phyloP scores from a whole-genome alignment of 805 yeast genomes.

The Peterozyma toletana region DNA sequence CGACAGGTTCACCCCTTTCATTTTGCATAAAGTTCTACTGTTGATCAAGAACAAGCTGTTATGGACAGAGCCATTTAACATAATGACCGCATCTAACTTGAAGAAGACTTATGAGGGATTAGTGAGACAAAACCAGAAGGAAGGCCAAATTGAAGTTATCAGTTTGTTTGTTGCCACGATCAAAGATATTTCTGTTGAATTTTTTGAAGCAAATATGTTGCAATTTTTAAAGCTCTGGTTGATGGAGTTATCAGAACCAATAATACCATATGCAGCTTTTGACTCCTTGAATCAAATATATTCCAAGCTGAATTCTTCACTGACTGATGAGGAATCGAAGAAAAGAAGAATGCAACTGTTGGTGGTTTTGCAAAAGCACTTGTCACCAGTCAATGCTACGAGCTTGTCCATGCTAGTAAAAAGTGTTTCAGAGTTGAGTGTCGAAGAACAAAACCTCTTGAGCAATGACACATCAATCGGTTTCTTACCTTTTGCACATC shows the following conservation, averaged over 20 bases:
- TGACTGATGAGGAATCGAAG: background rate
- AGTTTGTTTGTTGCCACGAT: background rate
- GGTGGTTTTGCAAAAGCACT: background rate
- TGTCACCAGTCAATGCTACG: constrained; percentile 1
- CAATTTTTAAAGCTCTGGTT: background rate
- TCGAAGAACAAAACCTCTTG: background rate
- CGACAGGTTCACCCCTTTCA: background rate
- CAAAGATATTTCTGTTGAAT: background rate
- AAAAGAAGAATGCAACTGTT: background rate
- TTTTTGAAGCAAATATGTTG: background rate
- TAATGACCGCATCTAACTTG: background rate
- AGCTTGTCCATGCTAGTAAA: background rate
- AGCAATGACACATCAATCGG: background rate
- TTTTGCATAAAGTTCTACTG: background rate
- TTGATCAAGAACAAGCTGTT: background rate
- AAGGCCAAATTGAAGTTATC: background rate
- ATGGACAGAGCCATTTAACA: constrained; percentile 2
- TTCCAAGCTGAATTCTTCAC: no score
- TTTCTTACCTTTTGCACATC: background rate
- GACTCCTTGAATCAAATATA: background rate
- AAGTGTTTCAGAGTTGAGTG: background rate
- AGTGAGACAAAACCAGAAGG: background rate
- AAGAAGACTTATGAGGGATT: background rate
- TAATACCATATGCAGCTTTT: constrained; percentile 1
- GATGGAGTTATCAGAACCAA: constrained; percentile 3